Evolutionary conservation across 1,139 yeast genomes (phyloP).

Genomic region (Hansenula lynferdii): DNA sequence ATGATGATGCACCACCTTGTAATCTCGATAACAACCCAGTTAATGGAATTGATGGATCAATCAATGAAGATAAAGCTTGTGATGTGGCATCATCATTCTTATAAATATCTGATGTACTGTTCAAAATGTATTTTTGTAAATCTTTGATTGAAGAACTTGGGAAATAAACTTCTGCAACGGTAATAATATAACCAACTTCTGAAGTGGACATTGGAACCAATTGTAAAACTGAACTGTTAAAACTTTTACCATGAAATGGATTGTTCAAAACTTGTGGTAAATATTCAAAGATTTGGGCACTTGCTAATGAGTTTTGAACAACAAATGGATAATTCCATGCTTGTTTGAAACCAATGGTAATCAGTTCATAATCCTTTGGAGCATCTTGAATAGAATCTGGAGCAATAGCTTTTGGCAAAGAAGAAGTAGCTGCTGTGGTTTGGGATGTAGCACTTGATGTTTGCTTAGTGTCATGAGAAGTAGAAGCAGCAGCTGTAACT

Average conservation of each 20-base stretch:
- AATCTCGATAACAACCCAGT: slow-evolving; percentile 38
- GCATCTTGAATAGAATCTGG: slow-evolving; percentile 35
- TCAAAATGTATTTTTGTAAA: slow-evolving; percentile 40
- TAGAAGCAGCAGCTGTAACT: slow-evolving; percentile 10
- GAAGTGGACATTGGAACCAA: slow-evolving; percentile 60
- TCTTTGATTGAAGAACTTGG: slow-evolving; percentile 43
- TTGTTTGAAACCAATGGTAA: slow-evolving; percentile 67
- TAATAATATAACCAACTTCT: slow-evolving; percentile 49
- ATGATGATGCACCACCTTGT: slow-evolving; percentile 1
- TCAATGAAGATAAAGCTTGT: slow-evolving; percentile 46
- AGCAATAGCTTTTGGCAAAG: slow-evolving; percentile 66
- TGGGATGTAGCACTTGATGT: slow-evolving; percentile 34
- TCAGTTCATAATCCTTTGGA: slow-evolving; percentile 41
- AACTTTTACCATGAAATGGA: slow-evolving; percentile 41
- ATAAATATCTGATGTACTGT: slow-evolving; percentile 45
- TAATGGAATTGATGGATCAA: slow-evolving; percentile 62
- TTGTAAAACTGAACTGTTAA: slow-evolving; percentile 49
- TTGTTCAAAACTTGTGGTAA: slow-evolving; percentile 51
- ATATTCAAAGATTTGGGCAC: slow-evolving; percentile 73
- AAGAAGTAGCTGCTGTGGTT: slow-evolving; percentile 37
- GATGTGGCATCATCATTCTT: slow-evolving; percentile 43
- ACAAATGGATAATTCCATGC: slow-evolving; percentile 70
- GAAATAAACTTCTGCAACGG: slow-evolving; percentile 75
- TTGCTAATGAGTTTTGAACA: slow-evolving; percentile 57
- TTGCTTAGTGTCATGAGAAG: slow-evolving; percentile 22